phyloP scores from a whole-genome alignment of 345 rosid species.

The Hibiscus syriacus region DNA sequence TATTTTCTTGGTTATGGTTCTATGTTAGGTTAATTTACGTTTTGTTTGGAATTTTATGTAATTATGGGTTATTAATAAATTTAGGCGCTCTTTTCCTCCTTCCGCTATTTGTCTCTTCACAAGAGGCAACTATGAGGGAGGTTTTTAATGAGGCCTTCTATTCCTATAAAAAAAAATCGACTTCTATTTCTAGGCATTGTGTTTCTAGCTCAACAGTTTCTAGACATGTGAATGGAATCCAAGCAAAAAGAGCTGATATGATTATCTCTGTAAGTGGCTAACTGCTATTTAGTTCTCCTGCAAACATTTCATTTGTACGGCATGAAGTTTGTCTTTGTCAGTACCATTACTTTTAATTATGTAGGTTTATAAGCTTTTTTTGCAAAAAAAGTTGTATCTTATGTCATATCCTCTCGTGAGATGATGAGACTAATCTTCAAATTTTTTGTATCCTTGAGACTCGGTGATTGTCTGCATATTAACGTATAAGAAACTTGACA shows the following conservation, averaged over 20 bases:
- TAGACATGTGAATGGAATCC: slow-evolving; percentile 77
- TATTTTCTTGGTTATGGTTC: too few relatives aligned
- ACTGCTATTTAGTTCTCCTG: slow-evolving; percentile 8
- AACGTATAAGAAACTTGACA: neutral
- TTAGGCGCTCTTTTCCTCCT: too few relatives aligned
- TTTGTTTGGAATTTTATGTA: too few relatives aligned
- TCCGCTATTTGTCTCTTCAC: too few relatives aligned
- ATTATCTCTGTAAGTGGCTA: slow-evolving; percentile 82
- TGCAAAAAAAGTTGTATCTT: neutral
- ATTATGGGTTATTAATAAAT: too few relatives aligned
- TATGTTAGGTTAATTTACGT: too few relatives aligned
- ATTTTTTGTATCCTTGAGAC: neutral
- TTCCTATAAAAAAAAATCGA: too few relatives aligned
- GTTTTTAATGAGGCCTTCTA: too few relatives aligned
- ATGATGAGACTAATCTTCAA: neutral
- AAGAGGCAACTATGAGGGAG: too few relatives aligned
- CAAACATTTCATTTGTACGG: slow-evolving; percentile 5
- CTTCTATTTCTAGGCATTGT: slow-evolving; percentile 50
- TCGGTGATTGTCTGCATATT: neutral
- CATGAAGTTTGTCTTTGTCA: neutral
- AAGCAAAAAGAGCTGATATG: slow-evolving; percentile 82
- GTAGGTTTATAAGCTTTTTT: neutral
- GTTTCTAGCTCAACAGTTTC: slow-evolving; percentile 58
- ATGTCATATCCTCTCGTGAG: neutral
- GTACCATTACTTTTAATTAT: neutral